phyloP scores from a whole-genome alignment of 768 basidiomycete species.

The Mycena kentingensis region DNA sequence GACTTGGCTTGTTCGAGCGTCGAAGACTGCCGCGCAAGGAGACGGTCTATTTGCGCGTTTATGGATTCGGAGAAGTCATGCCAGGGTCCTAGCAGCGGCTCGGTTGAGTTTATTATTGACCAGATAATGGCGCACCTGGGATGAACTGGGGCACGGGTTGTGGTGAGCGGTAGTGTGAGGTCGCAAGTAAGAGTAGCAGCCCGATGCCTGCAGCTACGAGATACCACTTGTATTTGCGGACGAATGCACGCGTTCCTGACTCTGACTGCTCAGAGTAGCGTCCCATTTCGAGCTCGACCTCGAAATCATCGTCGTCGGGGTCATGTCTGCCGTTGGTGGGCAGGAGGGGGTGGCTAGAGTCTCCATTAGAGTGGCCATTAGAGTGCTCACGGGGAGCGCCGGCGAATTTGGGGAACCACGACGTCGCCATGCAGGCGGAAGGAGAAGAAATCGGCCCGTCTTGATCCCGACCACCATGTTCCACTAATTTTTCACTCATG shows the following conservation, averaged over 20 bases:
- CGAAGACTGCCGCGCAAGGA: not conserved
- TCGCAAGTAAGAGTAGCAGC: not conserved
- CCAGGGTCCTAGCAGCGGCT: not conserved
- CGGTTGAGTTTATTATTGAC: not conserved
- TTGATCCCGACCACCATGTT: not conserved
- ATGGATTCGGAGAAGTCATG: not conserved
- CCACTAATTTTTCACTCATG: not conserved
- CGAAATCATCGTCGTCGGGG: conserved; percentile 12
- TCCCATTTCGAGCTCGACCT: conserved; percentile 21
- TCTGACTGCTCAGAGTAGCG: conserved; percentile 8
- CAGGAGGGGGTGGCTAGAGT: conserved; percentile 16
- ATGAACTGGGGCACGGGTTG: no score
- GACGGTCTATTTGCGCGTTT: not conserved
- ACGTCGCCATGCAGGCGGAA: conserved; percentile 17
- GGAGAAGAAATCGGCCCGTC: not conserved
- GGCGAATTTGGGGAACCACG: conserved; percentile 17
- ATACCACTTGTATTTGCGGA: not conserved
- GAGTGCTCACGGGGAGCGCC: not conserved
- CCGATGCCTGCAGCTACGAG: not conserved
- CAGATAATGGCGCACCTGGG: not conserved
- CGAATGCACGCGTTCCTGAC: not conserved
- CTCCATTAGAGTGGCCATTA: conserved; percentile 8
- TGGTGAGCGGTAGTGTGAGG: no score
- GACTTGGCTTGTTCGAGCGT: conserved; percentile 17
- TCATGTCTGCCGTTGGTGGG: conserved; percentile 8